Evolutionary conservation across 768 basidiomycete genomes (phyloP), one percentile per base, ranked within the genome.

Genomic region (Tylopilus balloui): DNA sequence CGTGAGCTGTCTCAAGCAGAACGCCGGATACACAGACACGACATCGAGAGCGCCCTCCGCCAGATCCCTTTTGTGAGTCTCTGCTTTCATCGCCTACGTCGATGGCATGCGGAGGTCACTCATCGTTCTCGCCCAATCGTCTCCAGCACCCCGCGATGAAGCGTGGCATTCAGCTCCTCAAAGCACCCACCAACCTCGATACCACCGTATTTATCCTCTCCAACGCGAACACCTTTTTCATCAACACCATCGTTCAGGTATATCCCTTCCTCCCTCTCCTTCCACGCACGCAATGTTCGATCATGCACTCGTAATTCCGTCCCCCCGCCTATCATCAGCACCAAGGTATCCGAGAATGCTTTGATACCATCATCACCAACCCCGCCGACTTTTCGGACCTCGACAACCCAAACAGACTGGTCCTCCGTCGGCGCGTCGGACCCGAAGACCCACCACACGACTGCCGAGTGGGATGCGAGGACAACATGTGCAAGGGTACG

Each of bases 401-500:
- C 82, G 76, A 81, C 17, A 59, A 72, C 7, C 78, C 61, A 1
- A 82, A 88, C 29, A 73, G 88, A 6, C 81, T 98, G 47, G 80
- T 84, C 48, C 70, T 99, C 40, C 76, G 79, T 25, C 78, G 94
- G 13, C 77, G 86, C 37, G 73, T 97, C 36, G 86, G 85, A 51
- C 88, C 90, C 11, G 57, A 71, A 19, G 88, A 81, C 1, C 83
- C 83, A 2, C 92, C 92, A 51, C 96, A 98, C 66, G 64, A 61
- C 7, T 99, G 96, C 70, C 73, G 72, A 37, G 77, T 95, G 44
- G 95, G 95, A 6, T 99, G 96, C 73, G 84, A 84, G 48, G 80
- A 85, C 13, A 98, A 99, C 74, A 96, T 99, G 94, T 99, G 96
- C 76, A 99, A 99, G 75, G 92, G 91, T 84, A 17, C 38, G 42